phyloP scores from a whole-genome alignment of 2,329 filamentous ascomycete species.

The Gyromitra esculenta region DNA sequence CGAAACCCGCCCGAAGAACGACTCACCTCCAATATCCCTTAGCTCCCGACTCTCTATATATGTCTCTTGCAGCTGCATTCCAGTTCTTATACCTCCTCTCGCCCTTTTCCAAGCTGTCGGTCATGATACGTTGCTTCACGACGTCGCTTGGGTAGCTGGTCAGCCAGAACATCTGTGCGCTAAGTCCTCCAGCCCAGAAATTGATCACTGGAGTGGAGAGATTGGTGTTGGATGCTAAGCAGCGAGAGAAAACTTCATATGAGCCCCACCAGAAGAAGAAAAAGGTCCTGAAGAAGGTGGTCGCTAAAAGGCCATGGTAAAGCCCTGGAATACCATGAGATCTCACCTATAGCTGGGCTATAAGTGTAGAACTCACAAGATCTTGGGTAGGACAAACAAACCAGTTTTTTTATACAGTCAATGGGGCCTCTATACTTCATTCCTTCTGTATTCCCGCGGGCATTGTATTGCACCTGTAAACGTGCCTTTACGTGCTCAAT shows the following conservation, averaged over 20 bases:
- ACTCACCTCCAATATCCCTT: constrained; percentile 75
- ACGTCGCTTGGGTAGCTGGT: constrained; percentile 92
- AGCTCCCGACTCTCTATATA: constrained; percentile 79
- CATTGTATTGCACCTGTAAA: constrained; percentile 86
- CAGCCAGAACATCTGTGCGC: constrained; percentile 94
- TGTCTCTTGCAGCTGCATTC: constrained; percentile 79
- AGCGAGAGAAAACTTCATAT: constrained; percentile 83
- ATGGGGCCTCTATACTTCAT: constrained; percentile 79
- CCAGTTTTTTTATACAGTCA: constrained; percentile 77
- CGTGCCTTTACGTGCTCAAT: constrained; percentile 96
- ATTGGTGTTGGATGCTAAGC: constrained; percentile 72
- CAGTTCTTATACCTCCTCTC: constrained; percentile 76
- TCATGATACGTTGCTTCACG: constrained; percentile 97
- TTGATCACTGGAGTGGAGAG: constrained; percentile 84
- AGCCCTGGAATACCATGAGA: constrained; percentile 79
- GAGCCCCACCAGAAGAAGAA: constrained; percentile 99
- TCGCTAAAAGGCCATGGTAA: constrained; percentile 86
- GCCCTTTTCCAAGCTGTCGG: constrained; percentile 76
- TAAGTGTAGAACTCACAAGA: not conserved
- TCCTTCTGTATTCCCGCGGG: constrained; percentile 33
- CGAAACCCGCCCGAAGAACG: not conserved
- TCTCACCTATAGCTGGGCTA: constrained; percentile 59
- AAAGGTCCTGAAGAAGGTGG: constrained; percentile 86
- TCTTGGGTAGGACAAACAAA: constrained; percentile 57
- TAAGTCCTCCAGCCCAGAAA: constrained; percentile 95